A percentile compares a stretch with the other conserved stretches of the same genome.
These are phyloP conservation scores for Stentor roeselii DNA, from an alignment of 73 alveolate species.

Conservation along the genomic window DNA sequence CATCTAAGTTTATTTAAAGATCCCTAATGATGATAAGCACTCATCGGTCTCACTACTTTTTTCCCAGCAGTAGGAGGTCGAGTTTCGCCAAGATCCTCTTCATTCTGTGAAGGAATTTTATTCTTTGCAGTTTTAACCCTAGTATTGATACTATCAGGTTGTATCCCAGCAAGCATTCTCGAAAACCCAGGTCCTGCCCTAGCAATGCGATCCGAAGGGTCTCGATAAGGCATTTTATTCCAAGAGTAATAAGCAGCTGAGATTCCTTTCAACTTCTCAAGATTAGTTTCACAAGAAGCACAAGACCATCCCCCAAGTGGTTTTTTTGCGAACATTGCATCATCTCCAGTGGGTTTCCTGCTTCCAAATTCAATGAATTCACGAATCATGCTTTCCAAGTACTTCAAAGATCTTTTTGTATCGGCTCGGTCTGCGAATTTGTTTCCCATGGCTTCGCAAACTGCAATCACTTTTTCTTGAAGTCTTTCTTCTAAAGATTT, in stretches of 20 bases:
- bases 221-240: slow-evolving; percentile 82
- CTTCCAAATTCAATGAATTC: slow-evolving; percentile 62
- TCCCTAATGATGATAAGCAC: slow-evolving; percentile 5
- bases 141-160: slow-evolving; percentile 42
- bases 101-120: background rate
- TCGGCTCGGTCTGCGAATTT: slow-evolving; percentile 91
- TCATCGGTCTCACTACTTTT: background rate
- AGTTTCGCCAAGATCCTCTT: background rate
- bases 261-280: slow-evolving; percentile 73
- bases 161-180: slow-evolving; percentile 79
- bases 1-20: too few species aligned
- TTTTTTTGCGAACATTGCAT: slow-evolving; percentile 81
- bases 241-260: slow-evolving; percentile 72
- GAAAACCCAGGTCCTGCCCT: slow-evolving; percentile 92
- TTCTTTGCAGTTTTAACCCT: background rate
- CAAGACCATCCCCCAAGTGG: slow-evolving; percentile 91
- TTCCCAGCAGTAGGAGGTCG: background rate
- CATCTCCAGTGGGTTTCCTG: slow-evolving; percentile 64
- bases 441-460: slow-evolving; percentile 71
- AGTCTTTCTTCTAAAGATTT: slow-evolving; percentile 63
- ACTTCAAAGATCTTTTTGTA: slow-evolving; percentile 80
- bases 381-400: slow-evolving; percentile 78
- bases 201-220: slow-evolving; percentile 81
- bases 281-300: slow-evolving; percentile 90
- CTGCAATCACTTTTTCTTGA: slow-evolving; percentile 58